These are phyloP conservation scores for Solioccasus polychromus DNA, from an alignment of 768 basidiomycete species.

Conservation along the genomic window DNA sequence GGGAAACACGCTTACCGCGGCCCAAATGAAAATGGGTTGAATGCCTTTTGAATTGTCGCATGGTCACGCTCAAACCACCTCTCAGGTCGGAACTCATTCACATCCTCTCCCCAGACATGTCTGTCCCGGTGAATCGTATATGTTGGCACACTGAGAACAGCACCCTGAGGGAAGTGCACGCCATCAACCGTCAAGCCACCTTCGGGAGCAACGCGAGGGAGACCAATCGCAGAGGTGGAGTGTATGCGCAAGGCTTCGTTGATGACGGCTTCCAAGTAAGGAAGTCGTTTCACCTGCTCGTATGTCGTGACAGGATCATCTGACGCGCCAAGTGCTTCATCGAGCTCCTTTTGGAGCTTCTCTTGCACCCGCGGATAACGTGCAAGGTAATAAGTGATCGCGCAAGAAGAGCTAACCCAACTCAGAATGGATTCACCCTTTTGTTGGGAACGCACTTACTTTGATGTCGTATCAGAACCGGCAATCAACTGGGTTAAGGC, in stretches of 20 bases:
- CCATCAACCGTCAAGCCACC: constrained; percentile 60
- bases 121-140: constrained; percentile 79
- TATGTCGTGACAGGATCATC: constrained; percentile 60
- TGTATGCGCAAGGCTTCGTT: constrained; percentile 84
- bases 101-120: constrained; percentile 75
- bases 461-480: constrained; percentile 91
- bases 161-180: constrained; percentile 68
- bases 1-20: constrained; percentile 49
- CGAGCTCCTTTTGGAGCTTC: constrained; percentile 77
- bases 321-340: constrained; percentile 52
- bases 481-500: constrained; percentile 83
- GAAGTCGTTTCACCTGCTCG: constrained; percentile 68
- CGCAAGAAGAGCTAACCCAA: constrained; percentile 72
- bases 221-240: constrained; percentile 79
- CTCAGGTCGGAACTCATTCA: constrained; percentile 73
- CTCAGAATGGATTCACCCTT: not conserved
- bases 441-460: constrained; percentile 44
- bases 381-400: constrained; percentile 83
- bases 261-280: constrained; percentile 85
- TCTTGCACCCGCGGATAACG: constrained; percentile 58
- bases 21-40: constrained; percentile 85
- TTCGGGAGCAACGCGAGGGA: constrained; percentile 75
- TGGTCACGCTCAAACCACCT: constrained; percentile 78
- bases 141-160: constrained; percentile 75
- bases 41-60: constrained; percentile 60